Evolutionary conservation across 106 monocot genomes (phyloP).

Genomic region (Gastrodia elata): DNA sequence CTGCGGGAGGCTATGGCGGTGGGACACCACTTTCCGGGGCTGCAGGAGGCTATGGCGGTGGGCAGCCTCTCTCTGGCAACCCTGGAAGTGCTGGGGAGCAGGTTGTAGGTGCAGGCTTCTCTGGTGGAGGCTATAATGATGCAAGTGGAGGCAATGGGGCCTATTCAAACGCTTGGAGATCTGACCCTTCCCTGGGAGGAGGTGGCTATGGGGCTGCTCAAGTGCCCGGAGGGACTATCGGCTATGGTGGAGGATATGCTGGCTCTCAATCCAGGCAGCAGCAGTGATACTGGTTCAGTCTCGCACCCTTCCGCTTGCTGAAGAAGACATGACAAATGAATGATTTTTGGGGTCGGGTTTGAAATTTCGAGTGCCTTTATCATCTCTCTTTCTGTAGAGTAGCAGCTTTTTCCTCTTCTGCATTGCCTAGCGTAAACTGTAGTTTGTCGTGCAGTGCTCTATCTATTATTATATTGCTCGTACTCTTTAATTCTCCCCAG

Average conservation of each 20-base stretch:
- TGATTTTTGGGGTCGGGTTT: slow-evolving; percentile 11
- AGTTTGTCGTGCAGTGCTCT: slow-evolving; percentile 1
- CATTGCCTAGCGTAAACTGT: slow-evolving; percentile 7
- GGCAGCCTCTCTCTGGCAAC: slow-evolving; percentile 16
- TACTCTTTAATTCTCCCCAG: not conserved
- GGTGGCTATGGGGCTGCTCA: slow-evolving; percentile 40
- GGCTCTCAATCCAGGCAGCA: slow-evolving; percentile 53
- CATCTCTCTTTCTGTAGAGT: slow-evolving; percentile 12
- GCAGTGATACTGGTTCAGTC: slow-evolving; percentile 21
- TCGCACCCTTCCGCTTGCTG: not conserved
- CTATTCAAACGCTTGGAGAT: slow-evolving; percentile 64
- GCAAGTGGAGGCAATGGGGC: slow-evolving; percentile 33
- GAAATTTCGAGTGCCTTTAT: slow-evolving; percentile 1
- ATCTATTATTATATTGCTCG: slow-evolving; percentile 10
- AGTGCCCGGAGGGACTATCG: slow-evolving; percentile 30
- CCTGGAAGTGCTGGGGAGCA: slow-evolving; percentile 17
- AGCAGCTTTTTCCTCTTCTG: not conserved
- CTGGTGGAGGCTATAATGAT: slow-evolving; percentile 66
- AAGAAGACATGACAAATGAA: too few relatives aligned
- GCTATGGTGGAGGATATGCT: slow-evolving; percentile 74
- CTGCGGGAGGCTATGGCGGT: slow-evolving; percentile 28
- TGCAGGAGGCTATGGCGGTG: too few relatives aligned
- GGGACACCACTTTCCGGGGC: too few relatives aligned
- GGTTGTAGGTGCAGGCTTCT: slow-evolving; percentile 28
- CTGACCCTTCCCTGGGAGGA: slow-evolving; percentile 63